phyloP scores from a whole-genome alignment of 2,329 filamentous ascomycete species.

The Colletotrichum salicis region DNA sequence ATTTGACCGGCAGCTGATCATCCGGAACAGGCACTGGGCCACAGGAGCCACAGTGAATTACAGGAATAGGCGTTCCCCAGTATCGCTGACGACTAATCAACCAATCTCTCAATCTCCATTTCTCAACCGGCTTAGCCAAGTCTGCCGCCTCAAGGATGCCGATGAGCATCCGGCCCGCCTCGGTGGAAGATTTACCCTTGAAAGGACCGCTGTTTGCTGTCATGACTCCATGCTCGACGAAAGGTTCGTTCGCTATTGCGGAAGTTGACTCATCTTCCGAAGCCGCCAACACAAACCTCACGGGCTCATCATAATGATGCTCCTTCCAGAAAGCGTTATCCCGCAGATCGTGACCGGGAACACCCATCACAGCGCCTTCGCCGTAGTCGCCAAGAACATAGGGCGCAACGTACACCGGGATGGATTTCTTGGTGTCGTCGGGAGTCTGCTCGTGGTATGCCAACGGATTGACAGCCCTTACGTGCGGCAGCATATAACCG shows the following conservation, averaged over 20 bases:
- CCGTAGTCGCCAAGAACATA: constrained; percentile 90
- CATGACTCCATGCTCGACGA: constrained; percentile 74
- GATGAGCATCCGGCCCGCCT: constrained; percentile 72
- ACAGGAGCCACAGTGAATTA: constrained; percentile 82
- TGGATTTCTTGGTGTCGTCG: constrained; percentile 61
- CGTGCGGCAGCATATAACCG: constrained; percentile 73
- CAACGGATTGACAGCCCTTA: constrained; percentile 75
- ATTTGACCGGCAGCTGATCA: constrained; percentile 78
- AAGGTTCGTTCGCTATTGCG: constrained; percentile 62
- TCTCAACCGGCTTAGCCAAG: constrained; percentile 72
- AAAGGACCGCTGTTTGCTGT: constrained; percentile 74
- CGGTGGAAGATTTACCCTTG: constrained; percentile 69
- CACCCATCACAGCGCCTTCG: constrained; percentile 90
- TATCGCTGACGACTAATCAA: constrained; percentile 91
- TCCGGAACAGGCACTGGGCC: constrained; percentile 83
- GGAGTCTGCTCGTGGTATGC: constrained; percentile 63
- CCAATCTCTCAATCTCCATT: constrained; percentile 89
- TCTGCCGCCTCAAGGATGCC: constrained; percentile 63
- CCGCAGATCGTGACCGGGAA: constrained; percentile 83
- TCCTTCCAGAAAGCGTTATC: constrained; percentile 84
- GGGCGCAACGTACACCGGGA: constrained; percentile 84
- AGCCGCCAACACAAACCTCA: constrained; percentile 71
- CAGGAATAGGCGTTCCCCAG: constrained; percentile 91
- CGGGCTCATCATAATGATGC: constrained; percentile 69
- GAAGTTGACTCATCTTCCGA: constrained; percentile 60